Evolutionary conservation across 2,329 filamentous ascomycete species (phyloP), one percentile per base, ranked within the genome.

Genomic region (Passalora sequoiae): DNA sequence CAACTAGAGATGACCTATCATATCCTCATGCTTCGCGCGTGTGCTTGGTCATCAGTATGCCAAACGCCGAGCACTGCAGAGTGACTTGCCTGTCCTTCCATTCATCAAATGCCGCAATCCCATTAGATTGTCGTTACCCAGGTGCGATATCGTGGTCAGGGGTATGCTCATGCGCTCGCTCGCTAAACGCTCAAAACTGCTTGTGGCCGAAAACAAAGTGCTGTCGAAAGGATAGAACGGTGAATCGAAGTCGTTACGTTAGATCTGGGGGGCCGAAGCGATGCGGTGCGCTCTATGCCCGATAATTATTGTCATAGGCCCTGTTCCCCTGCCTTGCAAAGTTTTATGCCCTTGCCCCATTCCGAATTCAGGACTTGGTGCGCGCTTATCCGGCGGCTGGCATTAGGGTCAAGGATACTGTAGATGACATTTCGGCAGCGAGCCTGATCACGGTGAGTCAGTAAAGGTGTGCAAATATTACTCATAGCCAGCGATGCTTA

Each of bases 391-490:
- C 92, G 87, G 53, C 92, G 84, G 44, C 80, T 80, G 19, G 92
- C 89, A 64, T 95, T 96, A 21, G 92, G 92, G 62, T 98, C 92
- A 33, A 98, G 77, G 53, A 98, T 95, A 16, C 89, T 97, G 70
- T 98, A 98, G 63, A 98, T 96, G 60, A 98, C 92, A 60, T 98
- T 98, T 50, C 92, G 86, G 69, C 92, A 98, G 59, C 91, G 88
- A 56, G 89, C 89, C 91, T 97, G 46, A 22, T 13, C 43, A 19
- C 24, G 24, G 47, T 46, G 49, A 46, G 43, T 40, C 27, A n/a
- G n/a, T n/a, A n/a, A n/a, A n/a, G n/a, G n/a, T n/a, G n/a, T n/a
- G n/a, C n/a, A n/a, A n/a, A n/a, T n/a, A n/a, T n/a, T n/a, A n/a
- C n/a, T n/a, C 8, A 6, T 36, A 12, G n/a, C 15, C 8, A 36